These are phyloP conservation scores for Ramichloridium luteum DNA, from an alignment of 2,329 filamentous ascomycete species.

Conservation along the genomic window DNA sequence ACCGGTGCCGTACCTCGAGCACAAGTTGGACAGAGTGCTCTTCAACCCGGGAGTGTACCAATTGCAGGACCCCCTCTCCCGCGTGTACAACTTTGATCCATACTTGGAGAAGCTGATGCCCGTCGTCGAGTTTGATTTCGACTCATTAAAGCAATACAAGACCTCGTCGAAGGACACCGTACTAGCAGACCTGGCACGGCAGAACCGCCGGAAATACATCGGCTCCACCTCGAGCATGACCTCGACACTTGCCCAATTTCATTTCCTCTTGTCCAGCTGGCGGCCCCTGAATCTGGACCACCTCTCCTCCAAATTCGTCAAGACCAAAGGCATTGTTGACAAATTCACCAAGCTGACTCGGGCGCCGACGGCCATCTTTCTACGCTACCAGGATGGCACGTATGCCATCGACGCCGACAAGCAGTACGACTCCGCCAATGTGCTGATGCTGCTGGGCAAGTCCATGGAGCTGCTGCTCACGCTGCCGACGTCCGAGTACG, in stretches of 20 bases:
- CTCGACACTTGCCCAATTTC: conserved; percentile 73
- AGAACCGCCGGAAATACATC: conserved; percentile 65
- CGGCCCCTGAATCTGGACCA: conserved; percentile 54
- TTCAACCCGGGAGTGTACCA: conserved; percentile 93
- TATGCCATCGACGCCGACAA: conserved; percentile 98
- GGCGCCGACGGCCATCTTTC: conserved; percentile 66
- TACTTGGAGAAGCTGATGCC: conserved; percentile 92
- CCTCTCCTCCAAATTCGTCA: conserved; percentile 54
- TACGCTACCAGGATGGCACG: conserved; percentile 68
- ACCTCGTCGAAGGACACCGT: conserved; percentile 76
- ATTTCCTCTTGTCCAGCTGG: conserved; percentile 80
- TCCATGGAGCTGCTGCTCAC: conserved; percentile 96
- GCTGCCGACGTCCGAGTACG: conserved; percentile 66
- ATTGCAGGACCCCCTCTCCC: conserved; percentile 74
- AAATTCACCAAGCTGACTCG: conserved; percentile 62
- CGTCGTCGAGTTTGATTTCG: conserved; percentile 81
- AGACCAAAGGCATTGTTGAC: conserved; percentile 37
- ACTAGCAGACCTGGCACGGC: conserved; percentile 55
- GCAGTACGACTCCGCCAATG: conserved; percentile 69
- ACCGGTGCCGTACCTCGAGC: conserved; percentile 51
- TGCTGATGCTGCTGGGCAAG: conserved; percentile 84
- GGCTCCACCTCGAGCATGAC: conserved; percentile 98
- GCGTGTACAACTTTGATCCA: conserved; percentile 93
- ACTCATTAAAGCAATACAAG: conserved; percentile 71
- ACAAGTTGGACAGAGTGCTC: conserved; percentile 75